Evolutionary conservation across 2,329 filamentous ascomycete genomes (phyloP), one percentile per base, ranked within the genome.

Genomic region (Hypomyces rosellus): DNA sequence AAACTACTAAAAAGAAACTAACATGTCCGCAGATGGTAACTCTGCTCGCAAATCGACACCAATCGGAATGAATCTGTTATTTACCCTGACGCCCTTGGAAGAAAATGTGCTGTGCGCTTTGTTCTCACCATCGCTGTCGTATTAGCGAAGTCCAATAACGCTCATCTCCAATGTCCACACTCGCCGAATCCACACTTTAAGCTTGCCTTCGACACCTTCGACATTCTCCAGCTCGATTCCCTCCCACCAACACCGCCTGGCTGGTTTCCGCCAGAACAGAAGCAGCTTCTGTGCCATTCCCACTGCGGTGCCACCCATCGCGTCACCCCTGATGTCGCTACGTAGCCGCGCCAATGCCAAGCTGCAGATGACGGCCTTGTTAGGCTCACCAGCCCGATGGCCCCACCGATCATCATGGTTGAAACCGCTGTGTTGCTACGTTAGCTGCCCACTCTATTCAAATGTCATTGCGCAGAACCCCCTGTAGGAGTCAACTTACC

Each of bases 101-200:
- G n/a, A 46, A 48, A 15, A 48, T 37, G 16, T 25, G 41, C n/a
- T 45, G 30, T 22, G 34, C 50, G 15, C 33, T 34, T 34, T 37
- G 38, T 20, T 41, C 14, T 41, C 14, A 34, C 22, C 41, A 9
- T 42, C 36, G 8, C n/a, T 8, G 25, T 49, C 55, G 16, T 73
- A 18, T 62, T 67, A 89, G 66, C 88, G 85, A 59, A 95, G 76
- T 50, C 89, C 89, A 67, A 95, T 93, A 49, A 93, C 89, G 66
- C 88, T 93, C 89, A 99, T 99, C 76, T 99, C 93, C 52, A 99
- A 78, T 53, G 93, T 99, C 93, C 93, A 99, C 53, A 99, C 93
- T 62, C 93, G 82, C 64, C 93, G 80, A 66, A 99, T 97, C 93
- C 93, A 99, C 52, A 99, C 90, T 72, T 99, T 99, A 59, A 99